These are phyloP conservation scores for Drosera spatulata DNA, from an alignment of 179 eudicot genomes.

Conservation along the genomic window DNA sequence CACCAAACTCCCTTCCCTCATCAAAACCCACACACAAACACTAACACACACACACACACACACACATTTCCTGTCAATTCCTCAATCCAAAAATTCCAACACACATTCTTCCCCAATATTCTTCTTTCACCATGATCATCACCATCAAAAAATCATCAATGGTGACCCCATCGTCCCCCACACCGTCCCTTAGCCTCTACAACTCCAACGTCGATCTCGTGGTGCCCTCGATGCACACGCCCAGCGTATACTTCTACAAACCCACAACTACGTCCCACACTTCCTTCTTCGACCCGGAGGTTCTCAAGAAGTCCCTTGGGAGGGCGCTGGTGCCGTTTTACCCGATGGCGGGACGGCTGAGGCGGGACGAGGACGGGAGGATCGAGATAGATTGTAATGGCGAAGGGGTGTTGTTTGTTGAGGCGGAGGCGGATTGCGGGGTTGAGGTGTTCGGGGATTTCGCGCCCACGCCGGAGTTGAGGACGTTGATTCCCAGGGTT, in stretches of 20 bases:
- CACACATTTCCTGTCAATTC: too few relatives aligned
- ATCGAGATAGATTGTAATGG: slow-evolving; percentile 55
- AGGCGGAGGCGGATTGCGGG: slow-evolving; percentile 38
- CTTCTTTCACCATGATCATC: slow-evolving; percentile 25
- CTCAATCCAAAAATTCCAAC: too few relatives aligned
- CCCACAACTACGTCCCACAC: slow-evolving; percentile 20
- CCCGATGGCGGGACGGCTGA: slow-evolving; percentile 58
- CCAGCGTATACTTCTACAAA: slow-evolving; percentile 55
- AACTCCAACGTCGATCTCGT: slow-evolving; percentile 57
- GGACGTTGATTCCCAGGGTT: slow-evolving; percentile 40
- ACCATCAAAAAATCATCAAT: slow-evolving; percentile 32
- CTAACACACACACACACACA: too few relatives aligned
- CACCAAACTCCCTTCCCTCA: too few relatives aligned
- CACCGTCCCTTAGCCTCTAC: slow-evolving; percentile 45
- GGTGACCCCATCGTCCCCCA: slow-evolving; percentile 41
- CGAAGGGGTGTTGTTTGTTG: slow-evolving; percentile 56
- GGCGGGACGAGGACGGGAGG: slow-evolving; percentile 46
- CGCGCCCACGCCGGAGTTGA: slow-evolving; percentile 50
- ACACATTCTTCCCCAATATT: too few relatives aligned
- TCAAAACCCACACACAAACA: too few relatives aligned
- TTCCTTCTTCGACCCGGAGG: slow-evolving; percentile 32
- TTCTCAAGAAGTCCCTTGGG: slow-evolving; percentile 32
- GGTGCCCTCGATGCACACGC: slow-evolving; percentile 50
- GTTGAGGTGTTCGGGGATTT: slow-evolving; percentile 58
- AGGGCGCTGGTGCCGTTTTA: slow-evolving; percentile 48